Evolutionary conservation across 148 eudicot species (phyloP), one percentile per base, ranked within the genome.

Genomic region (Hydrangea macrophylla): DNA sequence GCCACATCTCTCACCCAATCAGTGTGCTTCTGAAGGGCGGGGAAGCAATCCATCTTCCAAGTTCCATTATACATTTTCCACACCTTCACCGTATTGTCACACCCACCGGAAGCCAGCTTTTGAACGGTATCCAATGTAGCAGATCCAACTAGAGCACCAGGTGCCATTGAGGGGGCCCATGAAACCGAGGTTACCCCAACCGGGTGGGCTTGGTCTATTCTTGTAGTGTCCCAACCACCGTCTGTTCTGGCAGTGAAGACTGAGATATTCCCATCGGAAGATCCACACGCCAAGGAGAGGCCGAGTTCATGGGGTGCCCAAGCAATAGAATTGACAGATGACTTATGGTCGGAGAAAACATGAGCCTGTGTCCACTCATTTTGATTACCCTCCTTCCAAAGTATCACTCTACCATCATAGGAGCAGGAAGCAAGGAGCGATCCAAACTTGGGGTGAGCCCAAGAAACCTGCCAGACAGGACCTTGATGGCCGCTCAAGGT

Each of bases 221-320:
- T 80, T 54, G 83, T 79, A 11, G 89, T 82, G 62, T 89, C 97
- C 97, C 97, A 92, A 67, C 92, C 82, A 70, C 92, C 97, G 55
- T 87, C 92, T 31, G 92, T 50, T 26, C 85, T 85, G 73, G 83
- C 86, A 62, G 90, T 86, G 65, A 78, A 76, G 53, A 89, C 87
- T 7, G 90, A 89, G 69, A 92, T 89, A 64, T 81, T 87, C 37
- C 97, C 97, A 77, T 89, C 97, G 1, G 97, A 89, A 13, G 97
- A 89, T 61, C 92, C 97, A 65, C 92, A 87, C 55, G 97, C 97
- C 77, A 92, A 75, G 81, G 90, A 87, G 51, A 92, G 84, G 18
- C 97, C 97, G 20, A 92, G 63, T 70, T 89, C 97, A 67, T 92
- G 92, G 27, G 97, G 97, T 2, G 97, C 92, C 96, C 96, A 92